Conservation (phyloP, 2,329 filamentous ascomycete genomes). For the Aureobasidium sp. region DNA sequence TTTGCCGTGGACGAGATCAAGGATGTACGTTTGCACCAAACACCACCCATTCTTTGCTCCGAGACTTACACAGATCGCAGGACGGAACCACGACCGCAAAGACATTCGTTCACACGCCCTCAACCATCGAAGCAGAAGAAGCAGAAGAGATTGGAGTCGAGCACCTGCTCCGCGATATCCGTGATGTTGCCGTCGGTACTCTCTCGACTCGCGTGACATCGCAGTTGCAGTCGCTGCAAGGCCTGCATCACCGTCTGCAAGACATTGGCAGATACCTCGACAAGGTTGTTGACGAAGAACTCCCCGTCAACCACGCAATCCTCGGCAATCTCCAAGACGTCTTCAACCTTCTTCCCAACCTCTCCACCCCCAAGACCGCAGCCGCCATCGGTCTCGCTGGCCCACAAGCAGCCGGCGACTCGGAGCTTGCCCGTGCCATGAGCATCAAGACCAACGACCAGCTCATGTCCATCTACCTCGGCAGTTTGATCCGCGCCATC, state of each 20-base stretch:
- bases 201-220: conserved; percentile 95
- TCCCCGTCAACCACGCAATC: conserved; percentile 95
- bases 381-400: conserved; percentile 45
- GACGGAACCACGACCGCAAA: conserved; percentile 94
- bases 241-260: conserved; percentile 84
- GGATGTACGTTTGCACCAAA: conserved; percentile 54
- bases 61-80: conserved; percentile 40
- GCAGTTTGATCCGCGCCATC: conserved; percentile 92
- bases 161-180: conserved; percentile 93
- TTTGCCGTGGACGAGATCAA: conserved; percentile 99
- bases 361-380: conserved; percentile 69
- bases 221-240: conserved; percentile 94
- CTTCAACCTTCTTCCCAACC: conserved; percentile 95
- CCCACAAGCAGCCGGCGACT: conserved; percentile 57
- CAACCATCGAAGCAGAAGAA: conserved; percentile 97
- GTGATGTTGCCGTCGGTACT: conserved; percentile 94
- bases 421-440: conserved; percentile 91
- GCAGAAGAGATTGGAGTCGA: conserved; percentile 98
- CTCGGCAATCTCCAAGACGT: conserved; percentile 98
- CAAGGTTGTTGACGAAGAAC: conserved; percentile 85
- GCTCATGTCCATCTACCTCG: conserved; percentile 96
- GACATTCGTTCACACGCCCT: conserved; percentile 97
- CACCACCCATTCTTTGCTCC: background rate
- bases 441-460: conserved; percentile 99
- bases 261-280: conserved; percentile 94